Evolutionary conservation across 805 yeast species (phyloP), one percentile per base, ranked within the genome.

Genomic region (Wickerhamiella alocasiicola): DNA sequence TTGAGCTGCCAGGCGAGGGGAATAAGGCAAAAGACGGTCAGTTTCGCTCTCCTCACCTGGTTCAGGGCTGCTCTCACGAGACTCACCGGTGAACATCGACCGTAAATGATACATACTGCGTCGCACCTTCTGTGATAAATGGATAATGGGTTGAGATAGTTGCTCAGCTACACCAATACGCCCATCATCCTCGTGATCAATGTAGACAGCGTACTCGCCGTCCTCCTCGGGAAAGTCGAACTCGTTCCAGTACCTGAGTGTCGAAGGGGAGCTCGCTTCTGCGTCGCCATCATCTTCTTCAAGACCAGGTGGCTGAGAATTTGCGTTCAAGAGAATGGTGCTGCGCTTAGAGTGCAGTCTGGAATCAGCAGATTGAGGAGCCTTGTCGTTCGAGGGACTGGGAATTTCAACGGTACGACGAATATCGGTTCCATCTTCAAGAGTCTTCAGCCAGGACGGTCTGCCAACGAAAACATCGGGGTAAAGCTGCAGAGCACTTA

Each of bases 231-330:
- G 73, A 49, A 76, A 65, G 50, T 76, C 81, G 52, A 76, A 76
- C 57, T 76, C 81, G 51, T 76, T 76, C 81, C 81, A 76, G 54
- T 76, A 76, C 34, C 77, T 54, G 30, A 56, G 49, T 38, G 56
- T 39, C 4, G 34, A 23, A 9, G 24, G 55, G 47, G 40, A 42
- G 36, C 28, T 26, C 9, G 39, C 6, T n/a, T 31, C 31, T 6
- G 28, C 20, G 2, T 20, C 15, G 26, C 24, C 21, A 11, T 16
- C 29, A 9, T 3, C 16, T 19, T 39, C 42, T 5, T 28, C 37
- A 11, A 33, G 35, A 6, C 34, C 43, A 3, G 39, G 43, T 6
- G 39, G 30, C 16, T 12, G 25, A 37, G 37, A 29, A 32, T 21
- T 32, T n/a, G 5, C 13, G 39, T 51, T 49, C 19, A 50, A 46